Evolutionary conservation across 2,329 filamentous ascomycete genomes (phyloP).

Genomic region (Emergomyces orientalis): DNA sequence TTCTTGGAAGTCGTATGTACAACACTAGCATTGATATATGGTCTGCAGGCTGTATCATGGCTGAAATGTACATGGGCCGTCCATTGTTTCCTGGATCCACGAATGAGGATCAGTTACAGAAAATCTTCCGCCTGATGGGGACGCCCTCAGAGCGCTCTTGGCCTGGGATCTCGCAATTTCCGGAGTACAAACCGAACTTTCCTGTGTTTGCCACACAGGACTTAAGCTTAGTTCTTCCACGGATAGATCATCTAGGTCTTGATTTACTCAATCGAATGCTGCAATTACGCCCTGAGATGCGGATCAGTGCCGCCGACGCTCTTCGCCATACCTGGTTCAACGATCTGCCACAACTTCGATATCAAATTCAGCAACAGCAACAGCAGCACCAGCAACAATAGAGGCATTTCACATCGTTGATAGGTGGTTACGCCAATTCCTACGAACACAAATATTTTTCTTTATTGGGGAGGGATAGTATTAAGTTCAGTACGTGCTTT

Average conservation of each 20-base stretch:
- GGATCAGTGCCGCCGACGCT: conserved; percentile 78
- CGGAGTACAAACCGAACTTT: conserved; percentile 93
- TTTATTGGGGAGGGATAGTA: neutral
- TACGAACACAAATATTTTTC: neutral
- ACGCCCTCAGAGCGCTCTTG: conserved; percentile 91
- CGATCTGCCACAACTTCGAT: conserved; percentile 48
- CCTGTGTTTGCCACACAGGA: conserved; percentile 92
- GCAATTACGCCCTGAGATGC: conserved; percentile 81
- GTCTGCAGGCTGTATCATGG: conserved; percentile 99
- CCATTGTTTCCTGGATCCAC: conserved; percentile 95
- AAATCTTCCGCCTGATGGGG: conserved; percentile 98
- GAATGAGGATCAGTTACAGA: conserved; percentile 93
- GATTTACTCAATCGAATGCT: conserved; percentile 86
- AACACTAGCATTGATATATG: conserved; percentile 99
- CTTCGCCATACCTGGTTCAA: conserved; percentile 89
- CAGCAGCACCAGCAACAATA: neutral
- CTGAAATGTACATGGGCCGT: conserved; percentile 97
- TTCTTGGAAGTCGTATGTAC: conserved; percentile 88
- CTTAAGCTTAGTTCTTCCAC: conserved; percentile 72
- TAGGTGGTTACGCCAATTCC: neutral
- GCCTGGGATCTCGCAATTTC: conserved; percentile 89
- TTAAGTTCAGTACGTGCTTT: neutral
- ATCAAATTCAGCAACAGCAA: conserved; percentile 26
- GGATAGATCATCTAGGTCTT: conserved; percentile 82
- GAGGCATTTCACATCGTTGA: neutral